Conservation (phyloP, 768 basidiomycete genomes). For the Glaciozyma antarctica region DNA sequence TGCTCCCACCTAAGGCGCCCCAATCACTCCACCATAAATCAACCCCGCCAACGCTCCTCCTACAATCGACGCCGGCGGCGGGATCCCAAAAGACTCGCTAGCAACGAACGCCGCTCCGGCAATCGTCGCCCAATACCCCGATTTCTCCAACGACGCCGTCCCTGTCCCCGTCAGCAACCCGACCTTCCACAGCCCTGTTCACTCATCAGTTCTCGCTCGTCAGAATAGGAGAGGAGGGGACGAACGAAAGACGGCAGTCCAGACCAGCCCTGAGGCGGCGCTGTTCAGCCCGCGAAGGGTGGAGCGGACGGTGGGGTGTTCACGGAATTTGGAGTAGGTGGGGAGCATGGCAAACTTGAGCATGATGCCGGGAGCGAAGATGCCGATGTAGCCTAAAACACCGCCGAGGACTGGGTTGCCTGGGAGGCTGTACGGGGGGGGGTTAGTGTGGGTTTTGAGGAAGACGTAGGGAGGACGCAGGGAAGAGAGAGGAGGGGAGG, state of each 20-base stretch:
- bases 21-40: not conserved
- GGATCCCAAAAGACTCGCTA: not conserved
- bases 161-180: not conserved
- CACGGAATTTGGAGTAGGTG: conserved; percentile 29
- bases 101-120: conserved; percentile 1
- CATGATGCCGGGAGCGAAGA: conserved; percentile 47
- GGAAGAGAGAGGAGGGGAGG: too few species aligned
- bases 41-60: not conserved
- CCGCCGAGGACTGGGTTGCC: conserved; percentile 41
- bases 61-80: not conserved
- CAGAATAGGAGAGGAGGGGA: not conserved
- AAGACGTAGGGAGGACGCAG: too few species aligned
- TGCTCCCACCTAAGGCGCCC: not conserved
- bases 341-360: conserved; percentile 38
- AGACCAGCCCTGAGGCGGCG: conserved; percentile 37
- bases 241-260: conserved; percentile 11
- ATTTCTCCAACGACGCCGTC: not conserved
- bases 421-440: not conserved
- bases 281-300: conserved; percentile 38
- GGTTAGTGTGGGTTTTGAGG: not conserved
- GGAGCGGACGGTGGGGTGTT: conserved; percentile 15
- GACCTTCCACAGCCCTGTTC: not conserved
- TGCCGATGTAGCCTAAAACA: conserved; percentile 47
- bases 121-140: not conserved
- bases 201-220: not conserved